Evolutionary conservation across 2,329 filamentous ascomycete species (phyloP), one percentile per base, ranked within the genome.

Genomic region (Calonectria pteridis): DNA sequence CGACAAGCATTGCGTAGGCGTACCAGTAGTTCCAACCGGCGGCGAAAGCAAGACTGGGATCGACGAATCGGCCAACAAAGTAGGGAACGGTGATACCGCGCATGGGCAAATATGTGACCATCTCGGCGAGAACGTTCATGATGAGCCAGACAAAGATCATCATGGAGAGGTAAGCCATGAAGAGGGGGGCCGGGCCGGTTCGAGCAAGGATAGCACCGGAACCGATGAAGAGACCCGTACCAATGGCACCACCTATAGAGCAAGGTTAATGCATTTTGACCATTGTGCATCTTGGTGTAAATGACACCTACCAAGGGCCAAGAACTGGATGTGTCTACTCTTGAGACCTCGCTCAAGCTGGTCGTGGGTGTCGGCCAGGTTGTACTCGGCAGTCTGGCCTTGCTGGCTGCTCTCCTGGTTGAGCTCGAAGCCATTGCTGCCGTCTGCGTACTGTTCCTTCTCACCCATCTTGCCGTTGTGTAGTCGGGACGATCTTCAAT

Each of bases 161-260:
- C 88, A 90, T 89, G 76, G 85, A 86, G 9, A 90, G 78, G 82
- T 94, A 95, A 29, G 90, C 92, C 83, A 95, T 92, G 81, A 95
- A 89, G 20, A 95, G 84, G 0, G 93, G 92, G 6, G 92, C 93
- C 3, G 92, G 92, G 2, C 92, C 92, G 33, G 89, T 88, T 13
- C 85, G 84, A 40, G 88, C 85, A 67, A 93, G 84, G 67, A 91
- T 90, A 72, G 84, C 84, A 29, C 91, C 91, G 46, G 89, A 91
- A 70, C 91, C 90, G 75, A 93, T 87, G 81, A 93, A 93, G 37
- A 93, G 87, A 80, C 91, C 91, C 4, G 91, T 93, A 73, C 91
- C 91, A 78, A 93, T 92, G 46, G 89, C 90, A 76, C 89, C 89
- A 63, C 83, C 83, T 76, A 31, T 58, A 14, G 31, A 46, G 13